These are phyloP conservation scores for Pilatotrama ljubarskyi DNA, from an alignment of 768 basidiomycete species.

Conservation along the genomic window DNA sequence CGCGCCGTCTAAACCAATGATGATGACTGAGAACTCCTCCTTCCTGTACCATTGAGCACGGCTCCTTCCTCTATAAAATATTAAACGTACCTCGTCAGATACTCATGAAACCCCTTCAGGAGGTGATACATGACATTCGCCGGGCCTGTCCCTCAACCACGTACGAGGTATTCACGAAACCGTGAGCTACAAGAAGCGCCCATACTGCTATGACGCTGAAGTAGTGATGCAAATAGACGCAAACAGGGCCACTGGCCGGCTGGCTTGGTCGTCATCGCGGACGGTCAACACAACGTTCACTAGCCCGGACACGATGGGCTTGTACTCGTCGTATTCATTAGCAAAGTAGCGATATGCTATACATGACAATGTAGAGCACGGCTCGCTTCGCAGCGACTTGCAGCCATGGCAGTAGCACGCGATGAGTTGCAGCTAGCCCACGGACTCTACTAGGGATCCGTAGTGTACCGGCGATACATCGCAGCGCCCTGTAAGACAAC, in stretches of 20 bases:
- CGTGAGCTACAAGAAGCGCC: conserved; percentile 8
- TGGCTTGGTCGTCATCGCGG: conserved; percentile 15
- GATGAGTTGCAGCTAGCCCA: too few relatives aligned
- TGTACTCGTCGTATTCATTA: conserved; percentile 49
- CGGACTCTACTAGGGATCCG: too few relatives aligned
- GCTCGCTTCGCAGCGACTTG: too few relatives aligned
- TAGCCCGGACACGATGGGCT: conserved; percentile 32
- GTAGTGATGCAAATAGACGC: conserved; percentile 3
- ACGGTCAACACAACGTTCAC: conserved; percentile 14
- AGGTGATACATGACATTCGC: conserved; percentile 79
- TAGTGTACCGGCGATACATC: too few relatives aligned
- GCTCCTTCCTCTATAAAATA: too few relatives aligned
- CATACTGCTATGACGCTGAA: conserved; percentile 7
- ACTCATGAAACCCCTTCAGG: conserved; percentile 87
- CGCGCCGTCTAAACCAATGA: conserved; percentile 90
- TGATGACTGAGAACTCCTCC: conserved; percentile 93
- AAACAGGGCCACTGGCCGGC: neutral
- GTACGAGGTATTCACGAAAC: neutral
- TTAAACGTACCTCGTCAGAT: conserved; percentile 79
- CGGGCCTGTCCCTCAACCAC: neutral
- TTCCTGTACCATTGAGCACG: too few relatives aligned
- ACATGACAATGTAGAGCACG: too few relatives aligned
- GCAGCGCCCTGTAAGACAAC: too few relatives aligned
- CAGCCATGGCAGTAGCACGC: too few relatives aligned
- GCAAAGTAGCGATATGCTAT: too few relatives aligned